A percentile compares a stretch with the other conserved stretches of the same genome.
These are phyloP conservation scores for Ceratobasidium papillatum DNA, from an alignment of 1,284 basidiomycete genomes.

Conservation along the genomic window DNA sequence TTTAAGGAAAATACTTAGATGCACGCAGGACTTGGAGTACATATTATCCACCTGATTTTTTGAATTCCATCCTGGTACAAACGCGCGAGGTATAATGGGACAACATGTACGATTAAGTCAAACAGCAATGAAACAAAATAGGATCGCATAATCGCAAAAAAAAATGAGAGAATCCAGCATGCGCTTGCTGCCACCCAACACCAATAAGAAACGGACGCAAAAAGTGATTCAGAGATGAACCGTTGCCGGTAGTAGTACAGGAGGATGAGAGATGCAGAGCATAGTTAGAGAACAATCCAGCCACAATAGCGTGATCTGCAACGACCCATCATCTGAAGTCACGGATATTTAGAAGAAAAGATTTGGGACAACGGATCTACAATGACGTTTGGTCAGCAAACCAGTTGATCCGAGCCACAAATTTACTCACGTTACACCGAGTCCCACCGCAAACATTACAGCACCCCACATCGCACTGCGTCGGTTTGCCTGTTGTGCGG, in stretches of 20 bases:
- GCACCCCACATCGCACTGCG: constrained; percentile 78
- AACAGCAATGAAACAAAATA: constrained; percentile 7
- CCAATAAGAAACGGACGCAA: constrained; percentile 22
- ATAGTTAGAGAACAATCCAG: constrained; percentile 7
- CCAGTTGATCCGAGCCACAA: background rate
- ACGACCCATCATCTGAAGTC: background rate
- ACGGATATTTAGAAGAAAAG: constrained; percentile 29
- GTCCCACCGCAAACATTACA: constrained; percentile 74
- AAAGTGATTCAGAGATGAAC: constrained; percentile 8
- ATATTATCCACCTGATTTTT: constrained; percentile 6
- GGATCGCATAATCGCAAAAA: constrained; percentile 14
- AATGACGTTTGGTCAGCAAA: background rate
- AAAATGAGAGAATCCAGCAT: background rate
- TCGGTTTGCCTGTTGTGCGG: constrained; percentile 56
- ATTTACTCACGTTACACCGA: constrained; percentile 64
- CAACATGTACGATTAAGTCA: constrained; percentile 26
- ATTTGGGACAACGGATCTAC: constrained; percentile 24
- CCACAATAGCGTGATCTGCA: constrained; percentile 7
- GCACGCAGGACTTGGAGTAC: background rate
- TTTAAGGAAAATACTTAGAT: background rate
- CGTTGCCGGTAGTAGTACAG: constrained; percentile 21
- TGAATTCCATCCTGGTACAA: constrained; percentile 25
- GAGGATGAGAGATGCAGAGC: background rate
- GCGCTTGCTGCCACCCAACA: background rate
- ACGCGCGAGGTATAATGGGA: constrained; percentile 30